Evolutionary conservation across 805 yeast genomes (phyloP), one percentile per base, ranked within the genome.

Genomic region (Spencermartinsiella europaea): DNA sequence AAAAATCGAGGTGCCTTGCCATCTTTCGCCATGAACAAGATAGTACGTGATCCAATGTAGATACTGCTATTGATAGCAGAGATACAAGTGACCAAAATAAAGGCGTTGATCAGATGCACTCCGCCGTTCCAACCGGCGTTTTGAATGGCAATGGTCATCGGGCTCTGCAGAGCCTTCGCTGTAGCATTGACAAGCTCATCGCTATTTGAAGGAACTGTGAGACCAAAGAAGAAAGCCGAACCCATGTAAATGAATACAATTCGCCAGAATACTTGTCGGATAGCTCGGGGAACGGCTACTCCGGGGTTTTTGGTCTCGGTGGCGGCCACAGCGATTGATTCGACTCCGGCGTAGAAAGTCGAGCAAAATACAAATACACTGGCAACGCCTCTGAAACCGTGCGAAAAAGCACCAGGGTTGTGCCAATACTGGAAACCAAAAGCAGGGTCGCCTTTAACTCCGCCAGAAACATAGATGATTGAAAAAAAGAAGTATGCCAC

Each of bases 41-140:
- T 68, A 1, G 87, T 75, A 61, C 90, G 71, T 2, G 86, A 77
- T 8, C 85, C 86, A 61, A 83, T 73, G 62, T 78, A 83, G 44
- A 83, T 77, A 31, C 84, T 76, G 36, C 84, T 74, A 65, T 83
- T 83, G 57, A 82, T 77, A 4, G 90, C 85, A 27, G 85, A 79
- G 37, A 84, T 62, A 56, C 85, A 77, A 1, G 84, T 80, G 12
- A 81, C 59, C 48, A 81, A 65, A 51, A 83, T 75, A 56, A 84
- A 75, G 0, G 87, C 79, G 52, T 80, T 80, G 53, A 80, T 68
- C 50, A 80, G 69, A 56, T 81, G 76, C 5, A 75, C 68, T 7
- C 74, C 69, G n/a, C 64, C 66, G 31, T 64, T 58, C 77, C 78
- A 74, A n/a, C 80, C 79, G 3, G 79, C 78, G 46, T 70, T 65